A percentile compares a stretch with the other conserved stretches of the same genome.
phyloP scores from a whole-genome alignment of 2,329 filamentous ascomycete genomes.

The Botrytis deweyae region DNA sequence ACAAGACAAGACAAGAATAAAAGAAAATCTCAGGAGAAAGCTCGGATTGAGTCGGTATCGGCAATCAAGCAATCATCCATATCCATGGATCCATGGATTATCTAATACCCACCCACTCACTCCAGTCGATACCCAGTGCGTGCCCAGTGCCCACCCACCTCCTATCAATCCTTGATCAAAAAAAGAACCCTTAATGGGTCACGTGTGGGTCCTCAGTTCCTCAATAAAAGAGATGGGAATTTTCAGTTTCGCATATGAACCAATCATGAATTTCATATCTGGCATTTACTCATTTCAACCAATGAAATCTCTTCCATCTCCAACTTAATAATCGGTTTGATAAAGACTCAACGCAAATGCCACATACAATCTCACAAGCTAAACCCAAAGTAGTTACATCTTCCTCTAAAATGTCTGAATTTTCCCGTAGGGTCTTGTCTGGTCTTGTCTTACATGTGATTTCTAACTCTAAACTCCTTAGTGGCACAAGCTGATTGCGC shows the following conservation, averaged over 20 bases:
- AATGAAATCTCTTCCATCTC: not conserved
- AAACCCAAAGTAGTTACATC: not conserved
- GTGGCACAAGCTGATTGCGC: not conserved
- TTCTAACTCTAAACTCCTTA: not conserved
- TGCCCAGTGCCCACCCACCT: not conserved
- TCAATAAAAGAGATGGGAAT: not conserved
- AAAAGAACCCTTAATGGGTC: not conserved
- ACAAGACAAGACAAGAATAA: not conserved
- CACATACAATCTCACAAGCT: not conserved
- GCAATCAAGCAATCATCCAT: not conserved
- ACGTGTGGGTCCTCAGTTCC: not conserved
- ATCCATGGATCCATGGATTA: not conserved
- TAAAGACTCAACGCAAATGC: not conserved
- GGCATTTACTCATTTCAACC: not conserved
- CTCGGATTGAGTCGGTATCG: constrained; percentile 1
- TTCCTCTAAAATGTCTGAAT: not conserved
- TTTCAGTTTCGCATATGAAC: constrained; percentile 13
- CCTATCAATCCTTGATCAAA: not conserved
- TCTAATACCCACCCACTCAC: not conserved
- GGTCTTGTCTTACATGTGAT: constrained; percentile 1
- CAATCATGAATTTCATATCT: constrained; percentile 5
- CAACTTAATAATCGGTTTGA: not conserved
- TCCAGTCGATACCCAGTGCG: not conserved
- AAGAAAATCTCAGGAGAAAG: not conserved
- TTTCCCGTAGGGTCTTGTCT: not conserved